A percentile compares a stretch with the other conserved stretches of the same genome.
These are phyloP conservation scores for Botryosphaeria dothidea DNA, from an alignment of 2,329 filamentous ascomycete species.

Conservation along the genomic window DNA sequence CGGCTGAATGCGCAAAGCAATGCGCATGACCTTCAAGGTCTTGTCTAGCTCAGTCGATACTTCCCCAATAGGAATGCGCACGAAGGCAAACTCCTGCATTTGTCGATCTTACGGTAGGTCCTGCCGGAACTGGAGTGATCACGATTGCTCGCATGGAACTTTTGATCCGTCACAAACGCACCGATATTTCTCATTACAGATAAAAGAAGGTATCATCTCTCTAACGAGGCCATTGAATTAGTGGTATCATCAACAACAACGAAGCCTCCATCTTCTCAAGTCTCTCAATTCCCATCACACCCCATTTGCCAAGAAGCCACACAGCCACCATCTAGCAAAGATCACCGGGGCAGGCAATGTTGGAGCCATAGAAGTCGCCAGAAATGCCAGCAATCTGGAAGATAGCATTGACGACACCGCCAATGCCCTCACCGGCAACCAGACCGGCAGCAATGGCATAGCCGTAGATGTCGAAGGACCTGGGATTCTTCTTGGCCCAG, in stretches of 20 bases:
- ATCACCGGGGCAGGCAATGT: constrained; percentile 43
- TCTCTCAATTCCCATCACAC: neutral
- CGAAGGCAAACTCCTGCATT: too few species aligned
- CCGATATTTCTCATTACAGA: neutral
- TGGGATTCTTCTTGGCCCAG: constrained; percentile 57
- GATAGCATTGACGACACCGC: constrained; percentile 62
- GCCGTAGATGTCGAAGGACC: constrained; percentile 58
- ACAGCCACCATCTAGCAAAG: neutral
- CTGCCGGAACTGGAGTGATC: too few species aligned
- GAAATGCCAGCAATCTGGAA: constrained; percentile 48
- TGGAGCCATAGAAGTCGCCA: constrained; percentile 43
- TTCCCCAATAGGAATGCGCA: too few species aligned
- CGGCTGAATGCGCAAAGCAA: too few species aligned
- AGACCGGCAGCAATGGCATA: constrained; percentile 62
- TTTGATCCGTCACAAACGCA: too few species aligned
- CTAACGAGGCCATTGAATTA: neutral
- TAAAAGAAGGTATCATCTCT: neutral
- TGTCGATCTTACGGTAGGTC: too few species aligned
- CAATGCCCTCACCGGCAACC: constrained; percentile 65
- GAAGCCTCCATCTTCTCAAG: too few species aligned
- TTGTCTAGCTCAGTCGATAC: too few species aligned
- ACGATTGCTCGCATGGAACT: too few species aligned
- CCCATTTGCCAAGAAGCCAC: neutral
- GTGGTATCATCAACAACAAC: neutral
- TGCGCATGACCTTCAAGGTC: too few species aligned